Conservation (phyloP, 306 rosid genomes). For the Rosa lucieae region DNA sequence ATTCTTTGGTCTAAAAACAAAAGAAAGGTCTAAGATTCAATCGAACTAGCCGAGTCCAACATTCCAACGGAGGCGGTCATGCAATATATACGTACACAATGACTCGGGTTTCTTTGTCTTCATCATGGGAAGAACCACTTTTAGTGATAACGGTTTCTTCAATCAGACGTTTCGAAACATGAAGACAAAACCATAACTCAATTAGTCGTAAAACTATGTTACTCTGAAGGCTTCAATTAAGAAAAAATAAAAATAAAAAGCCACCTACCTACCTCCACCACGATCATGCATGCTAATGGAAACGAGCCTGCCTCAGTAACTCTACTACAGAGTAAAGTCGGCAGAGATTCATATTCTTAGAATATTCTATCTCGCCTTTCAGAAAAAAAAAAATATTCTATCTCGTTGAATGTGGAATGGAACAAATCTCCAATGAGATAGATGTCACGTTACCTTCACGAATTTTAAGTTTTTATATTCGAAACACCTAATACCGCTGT, state of each 20-base stretch:
- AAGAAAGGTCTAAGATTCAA: neutral
- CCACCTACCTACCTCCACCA: neutral
- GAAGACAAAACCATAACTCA: neutral
- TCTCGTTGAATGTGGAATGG: neutral
- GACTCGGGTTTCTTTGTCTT: neutral
- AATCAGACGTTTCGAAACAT: neutral
- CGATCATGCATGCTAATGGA: neutral
- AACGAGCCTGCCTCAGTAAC: neutral
- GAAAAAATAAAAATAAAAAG: neutral
- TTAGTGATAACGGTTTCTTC: neutral
- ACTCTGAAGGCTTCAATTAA: neutral
- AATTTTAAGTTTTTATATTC: no score
- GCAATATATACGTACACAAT: neutral
- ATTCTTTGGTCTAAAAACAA: neutral
- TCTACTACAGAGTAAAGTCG: neutral
- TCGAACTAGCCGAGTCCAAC: neutral
- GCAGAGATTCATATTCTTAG: no score
- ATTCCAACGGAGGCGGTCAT: neutral
- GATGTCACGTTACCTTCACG: no score
- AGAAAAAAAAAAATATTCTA: neutral
- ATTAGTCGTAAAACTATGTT: neutral
- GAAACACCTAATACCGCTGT: no score
- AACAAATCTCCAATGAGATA: no score
- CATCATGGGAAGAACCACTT: neutral
- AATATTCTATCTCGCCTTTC: no score